These are phyloP conservation scores for Colletotrichum karsti DNA, from an alignment of 2,329 filamentous ascomycete genomes.

Conservation along the genomic window DNA sequence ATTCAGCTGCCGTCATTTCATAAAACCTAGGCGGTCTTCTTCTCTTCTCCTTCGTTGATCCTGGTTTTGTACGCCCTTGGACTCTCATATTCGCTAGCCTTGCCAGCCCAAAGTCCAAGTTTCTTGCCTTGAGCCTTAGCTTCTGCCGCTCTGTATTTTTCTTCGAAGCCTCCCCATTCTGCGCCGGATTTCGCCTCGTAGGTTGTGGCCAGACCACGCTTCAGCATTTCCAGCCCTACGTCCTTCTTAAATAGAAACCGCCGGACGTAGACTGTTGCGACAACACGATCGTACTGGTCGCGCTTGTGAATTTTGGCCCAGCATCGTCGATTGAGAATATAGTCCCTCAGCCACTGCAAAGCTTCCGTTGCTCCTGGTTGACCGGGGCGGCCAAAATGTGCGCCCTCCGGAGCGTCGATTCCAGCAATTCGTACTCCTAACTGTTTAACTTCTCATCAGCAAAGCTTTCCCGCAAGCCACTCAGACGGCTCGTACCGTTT, in stretches of 20 bases:
- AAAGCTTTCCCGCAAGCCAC: not conserved
- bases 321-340: conserved; percentile 77
- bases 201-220: conserved; percentile 83
- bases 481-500: conserved; percentile 69
- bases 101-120: conserved; percentile 79
- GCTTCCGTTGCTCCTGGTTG: conserved; percentile 89
- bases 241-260: conserved; percentile 76
- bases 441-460: conserved; percentile 48
- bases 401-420: conserved; percentile 90
- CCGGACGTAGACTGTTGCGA: conserved; percentile 84
- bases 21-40: not conserved
- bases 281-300: conserved; percentile 93
- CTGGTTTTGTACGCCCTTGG: conserved; percentile 86
- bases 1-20: not conserved
- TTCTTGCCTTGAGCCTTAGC: conserved; percentile 70
- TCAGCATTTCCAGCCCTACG: conserved; percentile 90
- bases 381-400: conserved; percentile 89
- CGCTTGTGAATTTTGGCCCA: conserved; percentile 83
- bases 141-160: conserved; percentile 73
- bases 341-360: conserved; percentile 78
- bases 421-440: conserved; percentile 91
- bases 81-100: conserved; percentile 74
- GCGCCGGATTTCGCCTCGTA: conserved; percentile 92
- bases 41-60: conserved; percentile 38
- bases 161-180: conserved; percentile 82